Evolutionary conservation across 2,329 filamentous ascomycete species (phyloP).

Genomic region (Aspergillus awamori): DNA sequence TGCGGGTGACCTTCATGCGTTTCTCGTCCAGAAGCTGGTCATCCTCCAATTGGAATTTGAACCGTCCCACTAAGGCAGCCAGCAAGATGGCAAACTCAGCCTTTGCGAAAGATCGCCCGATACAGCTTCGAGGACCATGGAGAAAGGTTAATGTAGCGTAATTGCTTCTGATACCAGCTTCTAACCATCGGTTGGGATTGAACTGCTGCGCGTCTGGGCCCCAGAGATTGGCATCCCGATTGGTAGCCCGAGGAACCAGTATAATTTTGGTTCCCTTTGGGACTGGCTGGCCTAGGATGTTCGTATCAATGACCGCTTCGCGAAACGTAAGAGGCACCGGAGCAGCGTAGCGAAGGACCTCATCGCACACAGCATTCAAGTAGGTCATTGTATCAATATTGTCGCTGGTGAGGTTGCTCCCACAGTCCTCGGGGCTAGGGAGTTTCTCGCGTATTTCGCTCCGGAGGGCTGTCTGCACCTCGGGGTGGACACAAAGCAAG

Average conservation of each 20-base stretch:
- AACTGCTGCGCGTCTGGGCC: constrained; percentile 9
- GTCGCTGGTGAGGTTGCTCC: neutral
- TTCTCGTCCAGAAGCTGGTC: neutral
- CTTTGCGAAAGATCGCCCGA: constrained; percentile 5
- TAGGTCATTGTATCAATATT: constrained; percentile 3
- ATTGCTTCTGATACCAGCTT: neutral
- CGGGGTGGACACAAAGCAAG: neutral
- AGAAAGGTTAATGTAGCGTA: constrained; percentile 1
- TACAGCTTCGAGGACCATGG: constrained; percentile 4
- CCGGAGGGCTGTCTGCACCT: neutral
- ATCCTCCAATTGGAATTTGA: neutral
- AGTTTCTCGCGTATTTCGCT: neutral
- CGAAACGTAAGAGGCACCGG: constrained; percentile 1
- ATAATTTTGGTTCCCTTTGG: constrained; percentile 1
- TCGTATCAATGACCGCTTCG: neutral
- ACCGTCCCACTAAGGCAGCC: constrained; percentile 3
- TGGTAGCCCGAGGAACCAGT: constrained; percentile 1
- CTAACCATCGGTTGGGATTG: constrained; percentile 6
- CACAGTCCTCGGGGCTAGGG: neutral
- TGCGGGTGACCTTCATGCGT: neutral
- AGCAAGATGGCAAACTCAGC: neutral
- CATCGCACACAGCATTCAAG: constrained; percentile 10
- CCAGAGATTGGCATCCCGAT: constrained; percentile 5
- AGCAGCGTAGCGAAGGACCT: constrained; percentile 7
- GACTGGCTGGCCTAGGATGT: neutral